Base-by-base conservation (phyloP, 2,329 filamentous ascomycete genomes). In the Tolypocladium inflatum region DNA sequence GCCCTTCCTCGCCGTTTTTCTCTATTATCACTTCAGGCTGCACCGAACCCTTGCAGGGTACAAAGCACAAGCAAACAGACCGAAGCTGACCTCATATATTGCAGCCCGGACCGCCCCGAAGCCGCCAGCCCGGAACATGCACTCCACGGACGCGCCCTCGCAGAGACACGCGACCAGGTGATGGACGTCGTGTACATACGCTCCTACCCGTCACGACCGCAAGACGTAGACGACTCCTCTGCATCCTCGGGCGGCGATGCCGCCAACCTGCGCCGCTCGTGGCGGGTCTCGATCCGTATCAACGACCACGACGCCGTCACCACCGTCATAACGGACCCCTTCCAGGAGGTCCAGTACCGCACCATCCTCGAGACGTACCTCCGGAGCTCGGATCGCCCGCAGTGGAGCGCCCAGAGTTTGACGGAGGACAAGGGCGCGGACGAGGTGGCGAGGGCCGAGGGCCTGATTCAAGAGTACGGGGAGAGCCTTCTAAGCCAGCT, bases 321-420 rank as follows among this genome's bases (percentile, higher is more conserved):
- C 33, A 33, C 56, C 7, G 58, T 57, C 48, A 65, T 68, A 15
- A 55, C 58, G 42, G 67, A 68, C 52, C 67, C 67, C 6, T 66
- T 68, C 26, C 48, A 61, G 30, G 63, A 64, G 48, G 52, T 41
- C n/a, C 61, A 68, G 38, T 68, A 68, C 50, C 61, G 58, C 19
- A 54, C 59, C 41, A 56, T 68, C 54, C 64, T 68, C 41, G 67
- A 68, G 55, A 50, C 61, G 35, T 67, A 68, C 51, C 61, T 68
- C n/a, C 63, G 61, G 21, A 63, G 60, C 55, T 64, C 65, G 21
- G 66, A 66, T 48, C 56, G 59, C 7, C 61, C 62, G 23, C 61
- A 56, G n/a, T 64, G 62, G 62, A 64, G 61, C 56, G 48, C 60
- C 10, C 59, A 62, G 45, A 57, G 54, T 45, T 57, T 63, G 50